Evolutionary conservation across 495 filamentous ascomycete species (phyloP), one percentile per base, ranked within the genome.

Genomic region (Cenococcum geophilum): DNA sequence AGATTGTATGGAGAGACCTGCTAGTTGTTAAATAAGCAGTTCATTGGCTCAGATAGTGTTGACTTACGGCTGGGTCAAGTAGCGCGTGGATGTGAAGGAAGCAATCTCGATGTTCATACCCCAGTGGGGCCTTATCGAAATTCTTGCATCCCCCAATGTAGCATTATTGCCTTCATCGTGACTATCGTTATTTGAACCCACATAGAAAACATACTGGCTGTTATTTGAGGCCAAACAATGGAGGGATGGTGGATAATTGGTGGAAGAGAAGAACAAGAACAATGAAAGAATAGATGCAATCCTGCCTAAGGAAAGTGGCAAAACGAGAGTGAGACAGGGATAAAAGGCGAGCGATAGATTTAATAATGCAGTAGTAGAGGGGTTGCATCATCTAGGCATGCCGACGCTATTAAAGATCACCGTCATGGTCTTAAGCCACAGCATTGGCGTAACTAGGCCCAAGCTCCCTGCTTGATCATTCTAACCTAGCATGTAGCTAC

Each of bases 1-100:
- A 97, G 84, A 70, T 98, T 98, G 76, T 96, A 96, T 0, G 93
- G 93, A 1, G 93, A 91, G 34, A 97, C 88, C 88, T 92, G 43
- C n/a, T n/a, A n/a, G n/a, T 12, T 16, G 25, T 34, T 10, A 21
- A 64, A 49, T 59, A 27, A 58, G 43, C n/a, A 49, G 37, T 54
- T 55, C 55, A 42, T 4, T 27, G 5, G 2, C 40, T 45, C 11
- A 18, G 11, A 16, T 18, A 50, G 36, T 32, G 25, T 21, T 25
- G 21, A 53, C 82, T 72, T 78, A 91, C 93, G 57, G 92, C 92
- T 55, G 92, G 93, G 73, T 97, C 92, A 80, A 96, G 84, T 80
- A 48, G 70, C 74, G 45, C 58, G 59, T 35, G 59, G 67, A 47
- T 61, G 51, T 9, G 35, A 25, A 14, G 86, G 81, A 36, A 95